Percentiles rank a stretch among this genome's conserved stretches.
Conservation (phyloP, 257 asterid genomes). For the Leptodermis oblonga region DNA sequence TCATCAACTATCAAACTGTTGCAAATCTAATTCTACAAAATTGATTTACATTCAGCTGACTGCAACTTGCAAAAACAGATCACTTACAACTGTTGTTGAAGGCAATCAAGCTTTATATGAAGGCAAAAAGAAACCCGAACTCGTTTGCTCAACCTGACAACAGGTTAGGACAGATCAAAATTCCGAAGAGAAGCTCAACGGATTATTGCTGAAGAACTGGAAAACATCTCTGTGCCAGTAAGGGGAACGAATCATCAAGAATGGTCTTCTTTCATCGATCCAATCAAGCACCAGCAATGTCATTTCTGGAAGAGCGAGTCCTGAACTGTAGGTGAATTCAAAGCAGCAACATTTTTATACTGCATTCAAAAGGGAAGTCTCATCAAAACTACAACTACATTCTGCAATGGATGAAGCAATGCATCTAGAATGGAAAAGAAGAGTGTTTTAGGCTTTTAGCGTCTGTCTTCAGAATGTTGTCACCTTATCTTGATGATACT, state of each 20-base stretch:
- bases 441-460: neutral
- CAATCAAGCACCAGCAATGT: neutral
- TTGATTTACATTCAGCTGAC: neutral
- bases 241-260: neutral
- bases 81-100: neutral
- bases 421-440: neutral
- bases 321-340: constrained; percentile 1
- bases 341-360: constrained; percentile 11
- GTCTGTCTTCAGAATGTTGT: neutral
- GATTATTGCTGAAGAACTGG: neutral
- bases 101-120: neutral
- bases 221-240: neutral
- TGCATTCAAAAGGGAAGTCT: neutral
- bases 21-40: neutral
- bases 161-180: neutral
- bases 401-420: neutral
- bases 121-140: neutral
- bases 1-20: neutral
- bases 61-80: constrained; percentile 5
- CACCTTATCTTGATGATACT: constrained; percentile 70
- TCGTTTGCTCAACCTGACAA: no score
- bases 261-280: neutral
- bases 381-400: neutral
- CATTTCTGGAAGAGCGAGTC: constrained; percentile 12
- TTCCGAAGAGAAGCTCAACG: neutral